Evolutionary conservation across 208 protist species (phyloP).

Genomic region (Strigomonas culicis): DNA sequence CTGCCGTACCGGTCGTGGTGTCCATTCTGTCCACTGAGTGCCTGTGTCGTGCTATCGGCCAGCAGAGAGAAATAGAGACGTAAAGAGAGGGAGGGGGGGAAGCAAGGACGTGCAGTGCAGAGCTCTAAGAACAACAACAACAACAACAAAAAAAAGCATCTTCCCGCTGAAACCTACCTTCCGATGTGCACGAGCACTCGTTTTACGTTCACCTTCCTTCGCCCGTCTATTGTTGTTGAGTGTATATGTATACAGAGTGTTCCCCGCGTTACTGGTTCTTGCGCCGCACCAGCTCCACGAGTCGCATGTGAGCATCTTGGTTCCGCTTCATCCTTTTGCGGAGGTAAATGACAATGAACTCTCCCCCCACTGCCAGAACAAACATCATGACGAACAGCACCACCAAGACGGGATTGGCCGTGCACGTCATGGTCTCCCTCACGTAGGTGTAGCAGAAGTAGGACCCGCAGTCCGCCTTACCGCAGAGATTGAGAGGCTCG

Average conservation of each 20-base stretch:
- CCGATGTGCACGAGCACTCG: no score
- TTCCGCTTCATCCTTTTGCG: constrained; percentile 21
- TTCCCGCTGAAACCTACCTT: no score
- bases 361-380: constrained; percentile 22
- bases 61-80: constrained; percentile 17
- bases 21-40: neutral
- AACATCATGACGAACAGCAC: constrained; percentile 22
- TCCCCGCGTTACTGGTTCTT: constrained; percentile 16
- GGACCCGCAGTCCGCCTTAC: constrained; percentile 19
- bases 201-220: no score
- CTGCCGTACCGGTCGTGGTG: neutral
- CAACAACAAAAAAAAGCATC: no score
- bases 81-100: constrained; percentile 6
- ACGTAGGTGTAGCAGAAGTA: constrained; percentile 40
- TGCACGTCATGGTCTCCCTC: constrained; percentile 36
- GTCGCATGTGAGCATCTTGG: constrained; percentile 28
- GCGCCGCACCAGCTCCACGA: constrained; percentile 30
- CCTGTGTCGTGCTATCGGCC: neutral
- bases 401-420: constrained; percentile 16
- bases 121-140: no score
- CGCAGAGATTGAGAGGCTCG: constrained; percentile 48
- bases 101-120: no score
- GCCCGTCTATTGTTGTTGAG: neutral
- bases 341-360: constrained; percentile 37
- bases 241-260: neutral